Evolutionary conservation across 352 stramenopile genomes (phyloP).

Genomic region (Pythium aphanidermatum): DNA sequence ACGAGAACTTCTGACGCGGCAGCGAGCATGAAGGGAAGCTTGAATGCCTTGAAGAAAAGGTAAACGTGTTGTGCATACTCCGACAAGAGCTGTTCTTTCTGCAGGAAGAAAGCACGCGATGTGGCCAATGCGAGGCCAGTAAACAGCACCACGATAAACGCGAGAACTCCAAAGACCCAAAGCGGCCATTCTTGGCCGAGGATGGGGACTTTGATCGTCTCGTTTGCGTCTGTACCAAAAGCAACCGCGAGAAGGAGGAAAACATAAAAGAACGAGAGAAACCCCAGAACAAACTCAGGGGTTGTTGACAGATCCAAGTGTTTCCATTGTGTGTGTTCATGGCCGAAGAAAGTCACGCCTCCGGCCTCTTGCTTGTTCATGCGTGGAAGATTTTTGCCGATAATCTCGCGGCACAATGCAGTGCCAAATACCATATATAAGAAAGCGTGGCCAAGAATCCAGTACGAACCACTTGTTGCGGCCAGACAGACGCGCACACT

Average conservation of each 20-base stretch:
- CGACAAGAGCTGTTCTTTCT: conserved; percentile 67
- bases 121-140: conserved; percentile 64
- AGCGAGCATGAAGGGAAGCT: conserved; percentile 75
- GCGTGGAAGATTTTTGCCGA: conserved; percentile 66
- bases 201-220: conserved; percentile 43
- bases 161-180: conserved; percentile 83
- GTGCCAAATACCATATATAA: conserved; percentile 77
- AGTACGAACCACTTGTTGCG: conserved; percentile 61
- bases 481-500: conserved; percentile 63
- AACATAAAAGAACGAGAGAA: conserved; percentile 83
- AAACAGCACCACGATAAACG: conserved; percentile 81
- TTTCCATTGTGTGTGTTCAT: conserved; percentile 49
- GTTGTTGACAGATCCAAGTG: conserved; percentile 74
- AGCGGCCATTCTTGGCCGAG: conserved; percentile 66
- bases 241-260: conserved; percentile 75
- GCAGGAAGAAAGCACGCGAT: conserved; percentile 74
- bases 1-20: conserved; percentile 73
- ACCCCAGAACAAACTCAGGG: conserved; percentile 75
- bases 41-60: conserved; percentile 50
- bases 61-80: conserved; percentile 77
- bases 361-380: conserved; percentile 82
- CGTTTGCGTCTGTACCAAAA: conserved; percentile 51
- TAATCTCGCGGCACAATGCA: conserved; percentile 76
- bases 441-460: conserved; percentile 74
- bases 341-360: conserved; percentile 79